Evolutionary conservation across 2,329 filamentous ascomycete genomes (phyloP), one percentile per base, ranked within the genome.

Genomic region (Periglandula ipomoeae): DNA sequence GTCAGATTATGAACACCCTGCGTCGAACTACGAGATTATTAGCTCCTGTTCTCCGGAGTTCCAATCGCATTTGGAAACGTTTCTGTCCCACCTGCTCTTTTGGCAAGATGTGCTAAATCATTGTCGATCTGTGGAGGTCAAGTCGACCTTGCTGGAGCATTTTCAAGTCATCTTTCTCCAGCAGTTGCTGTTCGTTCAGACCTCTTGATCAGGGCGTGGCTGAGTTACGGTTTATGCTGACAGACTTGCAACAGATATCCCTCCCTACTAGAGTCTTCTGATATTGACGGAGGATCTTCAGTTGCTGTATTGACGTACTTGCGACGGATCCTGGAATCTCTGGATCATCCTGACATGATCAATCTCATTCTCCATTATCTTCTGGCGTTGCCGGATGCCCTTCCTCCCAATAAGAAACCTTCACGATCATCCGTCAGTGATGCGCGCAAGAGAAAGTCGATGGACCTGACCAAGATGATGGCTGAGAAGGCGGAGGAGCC

Each of bases 31-130:
- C 58, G 80, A 88, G 59, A 79, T 90, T 55, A 80, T 89, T 58
- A 82, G 81, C 67, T 83, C 88, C 44, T 84, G 85, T 62, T 82
- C 84, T 3, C 72, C 78, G 1, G 81, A 89, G 51, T 89, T 94
- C 53, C 85, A 88, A 59, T 78, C 82, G n/a, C 88, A 96, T 58
- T 79, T 97, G 60, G 84, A 91, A 48, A 95, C 90, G 0, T 98
- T 98, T 60, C 75, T 98, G 38, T 95, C 93, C 1, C 94, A 97
- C 62, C 76, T 98, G 44, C 74, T 94, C 5, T 98, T 98, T 62
- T 98, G 93, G 93, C 93, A 98, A 68, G 93, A 98, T 65, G 90
- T 96, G 30, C 73, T 98, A 52, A 93, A 97, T 64, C 91, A 97
- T 66, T 98, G 93, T 70, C 82, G 84, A 59, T 97, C 91, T 3